Percentiles rank a stretch among this genome's conserved stretches.
phyloP scores from a whole-genome alignment of 257 asterid genomes.

The Salvia rosmarinus region DNA sequence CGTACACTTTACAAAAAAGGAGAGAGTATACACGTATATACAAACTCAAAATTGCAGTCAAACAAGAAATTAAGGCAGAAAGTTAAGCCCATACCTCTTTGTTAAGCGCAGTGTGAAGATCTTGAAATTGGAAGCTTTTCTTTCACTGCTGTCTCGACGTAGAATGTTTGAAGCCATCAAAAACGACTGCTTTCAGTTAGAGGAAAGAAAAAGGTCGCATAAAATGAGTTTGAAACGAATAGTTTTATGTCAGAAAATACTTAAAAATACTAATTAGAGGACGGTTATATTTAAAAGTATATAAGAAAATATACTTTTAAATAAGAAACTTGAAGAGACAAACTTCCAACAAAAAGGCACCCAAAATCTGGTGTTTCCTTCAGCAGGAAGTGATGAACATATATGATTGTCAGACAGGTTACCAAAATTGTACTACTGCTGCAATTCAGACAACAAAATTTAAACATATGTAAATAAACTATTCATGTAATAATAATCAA shows the following conservation, averaged over 20 bases:
- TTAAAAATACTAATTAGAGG: neutral
- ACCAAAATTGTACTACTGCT: no score
- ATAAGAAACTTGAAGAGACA: slow-evolving; percentile 27
- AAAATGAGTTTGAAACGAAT: neutral
- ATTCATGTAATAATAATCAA: neutral
- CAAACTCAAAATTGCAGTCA: slow-evolving; percentile 27
- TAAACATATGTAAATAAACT: neutral
- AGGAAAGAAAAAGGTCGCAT: neutral
- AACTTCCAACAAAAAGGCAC: slow-evolving; percentile 30
- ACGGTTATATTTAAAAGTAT: no score
- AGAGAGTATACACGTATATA: no score
- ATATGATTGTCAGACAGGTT: slow-evolving; percentile 24
- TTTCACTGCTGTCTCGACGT: slow-evolving; percentile 26
- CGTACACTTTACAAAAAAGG: no score
- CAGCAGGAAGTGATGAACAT: slow-evolving; percentile 44
- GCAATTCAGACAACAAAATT: slow-evolving; percentile 34
- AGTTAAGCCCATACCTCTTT: slow-evolving; percentile 53
- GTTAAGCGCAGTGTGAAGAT: slow-evolving; percentile 19
- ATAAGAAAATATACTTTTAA: no score
- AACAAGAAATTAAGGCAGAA: slow-evolving; percentile 37
- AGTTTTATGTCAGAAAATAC: slow-evolving; percentile 31
- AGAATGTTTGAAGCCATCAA: slow-evolving; percentile 10
- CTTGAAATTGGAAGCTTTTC: slow-evolving; percentile 27
- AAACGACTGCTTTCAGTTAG: slow-evolving; percentile 4
- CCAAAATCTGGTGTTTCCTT: slow-evolving; percentile 34